Evolutionary conservation across 2,329 filamentous ascomycete genomes (phyloP).

Genomic region (Onygena corvina): DNA sequence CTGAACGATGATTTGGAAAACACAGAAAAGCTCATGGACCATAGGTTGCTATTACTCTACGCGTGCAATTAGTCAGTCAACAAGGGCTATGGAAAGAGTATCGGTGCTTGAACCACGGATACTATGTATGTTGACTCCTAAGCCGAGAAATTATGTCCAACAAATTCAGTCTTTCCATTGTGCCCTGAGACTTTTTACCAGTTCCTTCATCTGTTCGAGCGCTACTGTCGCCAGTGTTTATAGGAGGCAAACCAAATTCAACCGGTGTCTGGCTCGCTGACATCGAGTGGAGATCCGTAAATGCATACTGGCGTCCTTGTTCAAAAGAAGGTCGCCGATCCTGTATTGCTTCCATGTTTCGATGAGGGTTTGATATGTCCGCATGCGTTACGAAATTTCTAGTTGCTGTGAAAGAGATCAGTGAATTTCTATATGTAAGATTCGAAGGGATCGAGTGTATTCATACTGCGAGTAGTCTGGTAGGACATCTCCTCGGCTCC

Average conservation of each 20-base stretch:
- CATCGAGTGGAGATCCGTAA: not conserved
- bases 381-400: no score
- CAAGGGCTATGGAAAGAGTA: not conserved
- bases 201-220: not conserved
- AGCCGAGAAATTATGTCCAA: not conserved
- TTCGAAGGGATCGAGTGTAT: no score
- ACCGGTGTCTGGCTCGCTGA: not conserved
- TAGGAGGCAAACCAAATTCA: not conserved
- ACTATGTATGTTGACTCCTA: not conserved
- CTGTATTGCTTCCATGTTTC: not conserved
- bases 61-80: no score
- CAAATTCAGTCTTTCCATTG: not conserved
- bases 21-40: no score
- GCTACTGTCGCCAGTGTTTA: not conserved
- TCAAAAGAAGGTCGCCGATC: no score
- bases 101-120: not conserved
- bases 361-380: no score
- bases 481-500: not conserved
- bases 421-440: no score
- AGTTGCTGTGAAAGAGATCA: no score
- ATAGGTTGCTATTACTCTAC: no score
- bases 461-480: no score
- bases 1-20: no score
- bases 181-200: not conserved
- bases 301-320: not conserved